Evolutionary conservation across 2,329 filamentous ascomycete genomes (phyloP), one percentile per base, ranked within the genome.

Genomic region (Sporothrix brasiliensis): DNA sequence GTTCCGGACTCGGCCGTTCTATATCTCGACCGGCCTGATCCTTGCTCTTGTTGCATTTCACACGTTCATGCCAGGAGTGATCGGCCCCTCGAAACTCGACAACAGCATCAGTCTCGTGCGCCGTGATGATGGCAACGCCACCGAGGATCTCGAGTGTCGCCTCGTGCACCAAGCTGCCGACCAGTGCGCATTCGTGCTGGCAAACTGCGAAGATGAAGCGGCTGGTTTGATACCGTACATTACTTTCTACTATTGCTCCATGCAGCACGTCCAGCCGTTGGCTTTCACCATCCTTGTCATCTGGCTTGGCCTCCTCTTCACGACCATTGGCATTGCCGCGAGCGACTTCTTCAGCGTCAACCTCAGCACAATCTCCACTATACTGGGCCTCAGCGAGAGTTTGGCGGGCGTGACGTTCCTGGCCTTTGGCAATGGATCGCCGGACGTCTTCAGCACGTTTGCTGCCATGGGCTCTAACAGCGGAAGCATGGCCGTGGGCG

Each of bases 341-440:
- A 97, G 93, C 80, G 95, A 99, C 81, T 99, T 99, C 83, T 95
- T 99, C 81, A 98, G 94, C 81, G 89, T 98, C 81, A 97, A 99
- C 77, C 86, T 99, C 47, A 95, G 92, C 79, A 98, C 95, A 14
- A 95, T 99, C 75, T 90, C 95, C 27, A 90, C 86, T 70, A 88
- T 97, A 68, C 85, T 98, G 39, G 94, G 94, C 24, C 90, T 99
- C 83, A 97, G 94, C 79, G 94, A 99, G 82, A 98, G 93, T 79
- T 86, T 99, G 80, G 93, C 95, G 0, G 95, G 95, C 49, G 96
- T 99, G 39, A 99, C 95, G 0, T 97, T 99, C 76, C 83, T 99
- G 68, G 95, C 95, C 10, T 96, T 99, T 80, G 95, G 95, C 74
- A 99, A 99, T 83, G 95, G 95, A 68, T 98, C 94, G 73, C 95